These are phyloP conservation scores for Eucalyptus erythrocorys DNA, from an alignment of 345 rosid species.

Conservation along the genomic window DNA sequence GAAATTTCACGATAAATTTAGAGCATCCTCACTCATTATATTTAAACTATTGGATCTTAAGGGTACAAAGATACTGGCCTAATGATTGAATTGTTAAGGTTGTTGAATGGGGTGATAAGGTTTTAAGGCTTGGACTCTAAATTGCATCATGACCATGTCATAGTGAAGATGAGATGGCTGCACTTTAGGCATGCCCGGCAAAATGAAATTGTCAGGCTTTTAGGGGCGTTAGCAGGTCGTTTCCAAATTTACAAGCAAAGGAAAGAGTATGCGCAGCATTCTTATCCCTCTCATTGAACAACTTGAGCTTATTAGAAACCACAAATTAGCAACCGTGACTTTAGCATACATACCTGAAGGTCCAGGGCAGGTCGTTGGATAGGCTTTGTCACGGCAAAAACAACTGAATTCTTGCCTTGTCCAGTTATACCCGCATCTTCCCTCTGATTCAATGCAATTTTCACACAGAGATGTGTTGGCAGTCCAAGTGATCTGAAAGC, in stretches of 20 bases:
- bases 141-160: too few species aligned
- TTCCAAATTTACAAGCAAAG: neutral
- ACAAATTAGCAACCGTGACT: neutral
- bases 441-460: neutral
- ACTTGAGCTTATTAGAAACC: neutral
- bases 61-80: accelerated
- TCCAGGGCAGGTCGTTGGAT: neutral
- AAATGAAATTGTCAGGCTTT: neutral
- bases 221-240: neutral
- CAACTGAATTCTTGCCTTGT: neutral
- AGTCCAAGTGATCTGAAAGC: neutral
- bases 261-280: neutral
- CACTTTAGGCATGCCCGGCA: neutral
- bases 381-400: neutral
- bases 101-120: too few species aligned
- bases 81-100: too few species aligned
- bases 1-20: too few species aligned
- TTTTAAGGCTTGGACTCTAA: too few species aligned
- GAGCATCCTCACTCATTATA: too few species aligned
- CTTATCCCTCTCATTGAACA: neutral
- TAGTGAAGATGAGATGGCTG: neutral
- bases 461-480: neutral
- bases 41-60: accelerated
- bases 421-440: neutral
- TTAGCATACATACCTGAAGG: neutral